Conservation (phyloP, 345 rosid species). For the Gossypium rotundifolium region DNA sequence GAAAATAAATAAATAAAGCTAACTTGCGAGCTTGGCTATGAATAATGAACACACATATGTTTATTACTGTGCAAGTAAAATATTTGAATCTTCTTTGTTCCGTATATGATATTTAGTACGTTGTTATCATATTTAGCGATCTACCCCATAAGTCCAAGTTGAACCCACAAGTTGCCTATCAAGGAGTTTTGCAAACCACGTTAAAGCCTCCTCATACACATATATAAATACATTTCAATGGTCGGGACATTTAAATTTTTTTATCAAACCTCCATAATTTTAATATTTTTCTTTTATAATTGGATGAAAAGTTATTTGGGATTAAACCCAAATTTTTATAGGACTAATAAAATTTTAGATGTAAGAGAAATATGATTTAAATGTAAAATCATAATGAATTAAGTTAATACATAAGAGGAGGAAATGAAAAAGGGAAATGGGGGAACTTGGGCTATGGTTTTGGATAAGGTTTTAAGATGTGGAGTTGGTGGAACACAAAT, state of each 20-base stretch:
- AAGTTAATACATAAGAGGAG: no score
- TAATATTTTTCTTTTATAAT: no score
- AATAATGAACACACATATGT: neutral
- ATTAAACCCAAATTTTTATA: no score
- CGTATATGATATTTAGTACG: neutral
- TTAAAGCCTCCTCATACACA: neutral
- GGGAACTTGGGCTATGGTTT: neutral
- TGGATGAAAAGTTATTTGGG: fast-evolving
- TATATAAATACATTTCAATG: neutral
- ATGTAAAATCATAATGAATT: no score
- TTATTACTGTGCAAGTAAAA: neutral
- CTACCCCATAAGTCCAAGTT: neutral
- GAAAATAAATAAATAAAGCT: neutral
- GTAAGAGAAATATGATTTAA: no score
- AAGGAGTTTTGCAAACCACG: conserved; percentile 6
- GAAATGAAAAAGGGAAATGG: neutral
- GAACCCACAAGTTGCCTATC: neutral
- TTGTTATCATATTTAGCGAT: neutral
- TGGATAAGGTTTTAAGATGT: conserved; percentile 15
- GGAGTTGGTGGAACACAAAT: conserved; percentile 16
- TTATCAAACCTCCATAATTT: no score
- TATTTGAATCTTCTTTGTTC: neutral
- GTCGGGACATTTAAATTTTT: neutral
- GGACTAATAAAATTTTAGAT: no score
- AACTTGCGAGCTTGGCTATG: neutral